Percentiles rank a stretch among this genome's conserved stretches.
phyloP scores from a whole-genome alignment of 163 green algal genomes.

The Chlamydomonas reinhardtii region DNA sequence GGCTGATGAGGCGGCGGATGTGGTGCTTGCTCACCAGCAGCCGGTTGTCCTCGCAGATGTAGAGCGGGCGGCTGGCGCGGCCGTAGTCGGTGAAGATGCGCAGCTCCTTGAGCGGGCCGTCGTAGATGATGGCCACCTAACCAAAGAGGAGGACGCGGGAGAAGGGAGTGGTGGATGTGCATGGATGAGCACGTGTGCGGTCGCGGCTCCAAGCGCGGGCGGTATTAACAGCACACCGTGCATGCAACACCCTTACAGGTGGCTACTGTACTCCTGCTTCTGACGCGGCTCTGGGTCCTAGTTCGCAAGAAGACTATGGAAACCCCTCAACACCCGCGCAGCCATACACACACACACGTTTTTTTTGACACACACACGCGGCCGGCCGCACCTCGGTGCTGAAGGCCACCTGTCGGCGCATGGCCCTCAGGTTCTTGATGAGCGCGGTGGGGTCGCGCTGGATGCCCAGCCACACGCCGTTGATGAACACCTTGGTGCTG shows the following conservation, averaged over 20 bases:
- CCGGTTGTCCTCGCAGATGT: constrained; percentile 92
- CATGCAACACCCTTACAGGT: too few species aligned
- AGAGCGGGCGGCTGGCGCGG: constrained; percentile 93
- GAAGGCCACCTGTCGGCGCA: constrained; percentile 86
- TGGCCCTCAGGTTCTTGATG: constrained; percentile 89
- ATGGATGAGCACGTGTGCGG: too few species aligned
- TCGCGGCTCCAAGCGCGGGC: too few species aligned
- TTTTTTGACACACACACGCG: too few species aligned
- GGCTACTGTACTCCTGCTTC: too few species aligned
- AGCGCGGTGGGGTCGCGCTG: constrained; percentile 91
- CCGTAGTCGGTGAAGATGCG: constrained; percentile 96
- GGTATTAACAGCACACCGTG: too few species aligned
- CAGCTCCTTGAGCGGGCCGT: constrained; percentile 94
- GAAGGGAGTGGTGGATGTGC: background rate
- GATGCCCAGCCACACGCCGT: constrained; percentile 96
- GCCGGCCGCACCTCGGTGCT: constrained; percentile 74
- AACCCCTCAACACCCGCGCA: too few species aligned
- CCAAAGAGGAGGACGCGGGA: too few species aligned
- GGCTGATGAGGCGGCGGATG: constrained; percentile 66
- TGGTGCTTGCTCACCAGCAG: constrained; percentile 89
- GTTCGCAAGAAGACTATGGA: too few species aligned
- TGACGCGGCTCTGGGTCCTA: too few species aligned
- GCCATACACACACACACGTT: too few species aligned
- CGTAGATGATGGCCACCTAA: constrained; percentile 85
- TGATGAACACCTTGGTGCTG: constrained; percentile 92